Evolutionary conservation across 176 grass and related monocot genomes (phyloP).

Genomic region (Lolium rigidum): DNA sequence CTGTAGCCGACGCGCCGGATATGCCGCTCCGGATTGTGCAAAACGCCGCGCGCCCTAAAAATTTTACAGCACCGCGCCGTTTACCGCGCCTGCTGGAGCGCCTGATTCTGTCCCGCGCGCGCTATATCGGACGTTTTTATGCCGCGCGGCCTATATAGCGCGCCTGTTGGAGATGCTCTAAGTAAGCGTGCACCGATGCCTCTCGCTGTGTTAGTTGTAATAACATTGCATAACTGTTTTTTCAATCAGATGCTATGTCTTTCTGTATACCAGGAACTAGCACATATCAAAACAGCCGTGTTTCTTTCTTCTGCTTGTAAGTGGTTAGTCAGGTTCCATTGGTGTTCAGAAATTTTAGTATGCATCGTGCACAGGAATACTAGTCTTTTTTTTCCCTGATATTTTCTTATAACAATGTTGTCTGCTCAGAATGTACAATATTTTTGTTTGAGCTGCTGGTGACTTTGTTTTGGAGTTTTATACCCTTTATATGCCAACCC

Average conservation of each 20-base stretch:
- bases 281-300: not conserved
- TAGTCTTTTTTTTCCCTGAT: not conserved
- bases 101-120: no score
- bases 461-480: not conserved
- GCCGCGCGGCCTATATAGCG: no score
- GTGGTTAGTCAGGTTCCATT: no score
- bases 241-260: not conserved
- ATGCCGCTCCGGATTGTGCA: no score
- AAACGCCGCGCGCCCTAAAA: no score
- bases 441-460: not conserved
- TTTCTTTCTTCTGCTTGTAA: not conserved
- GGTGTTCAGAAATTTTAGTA: not conserved
- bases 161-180: no score
- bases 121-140: no score
- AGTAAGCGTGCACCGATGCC: constrained; percentile 19
- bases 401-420: not conserved
- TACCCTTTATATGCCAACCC: no score
- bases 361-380: not conserved
- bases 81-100: no score
- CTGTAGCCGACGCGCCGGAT: no score
- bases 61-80: no score
- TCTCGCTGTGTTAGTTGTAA: constrained; percentile 45
- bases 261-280: not conserved
- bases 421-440: not conserved
- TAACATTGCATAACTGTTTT: constrained; percentile 9